A percentile compares a stretch with the other conserved stretches of the same genome.
Conservation (phyloP, 176 grass and related monocot genomes). For the Poa pratensis region DNA sequence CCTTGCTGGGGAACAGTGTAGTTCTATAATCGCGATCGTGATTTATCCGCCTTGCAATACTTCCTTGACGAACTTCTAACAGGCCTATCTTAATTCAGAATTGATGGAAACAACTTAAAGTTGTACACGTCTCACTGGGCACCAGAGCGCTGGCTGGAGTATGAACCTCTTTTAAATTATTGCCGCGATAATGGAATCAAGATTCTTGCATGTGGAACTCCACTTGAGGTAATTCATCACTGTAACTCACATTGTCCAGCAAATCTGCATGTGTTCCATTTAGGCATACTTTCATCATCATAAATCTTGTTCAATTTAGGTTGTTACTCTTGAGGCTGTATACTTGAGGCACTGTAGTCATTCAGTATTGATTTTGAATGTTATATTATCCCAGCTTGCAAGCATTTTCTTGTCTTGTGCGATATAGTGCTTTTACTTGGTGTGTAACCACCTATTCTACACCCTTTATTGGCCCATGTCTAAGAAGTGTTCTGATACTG, state of each 20-base stretch:
- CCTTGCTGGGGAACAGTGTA: not conserved
- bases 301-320: constrained; percentile 1
- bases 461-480: not conserved
- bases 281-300: constrained; percentile 30
- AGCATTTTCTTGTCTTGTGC: not conserved
- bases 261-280: constrained; percentile 3
- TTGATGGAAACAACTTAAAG: constrained; percentile 69
- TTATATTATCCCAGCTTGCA: constrained; percentile 14
- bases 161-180: constrained; percentile 90
- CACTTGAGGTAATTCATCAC: constrained; percentile 75
- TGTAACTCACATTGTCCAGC: constrained; percentile 3
- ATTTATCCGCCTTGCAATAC: not conserved
- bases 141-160: constrained; percentile 86
- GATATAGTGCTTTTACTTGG: constrained; percentile 21
- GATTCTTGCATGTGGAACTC: constrained; percentile 92
- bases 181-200: constrained; percentile 82
- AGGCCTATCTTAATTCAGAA: constrained; percentile 54
- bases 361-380: constrained; percentile 30
- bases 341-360: not conserved
- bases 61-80: constrained; percentile 18
- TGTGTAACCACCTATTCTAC: not conserved
- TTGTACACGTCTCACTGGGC: constrained; percentile 87
- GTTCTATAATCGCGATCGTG: not conserved
- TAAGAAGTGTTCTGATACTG: constrained; percentile 21
- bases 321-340: not conserved